Evolutionary conservation across 2,329 filamentous ascomycete genomes (phyloP).

Genomic region (Akanthomyces dipterigenus): DNA sequence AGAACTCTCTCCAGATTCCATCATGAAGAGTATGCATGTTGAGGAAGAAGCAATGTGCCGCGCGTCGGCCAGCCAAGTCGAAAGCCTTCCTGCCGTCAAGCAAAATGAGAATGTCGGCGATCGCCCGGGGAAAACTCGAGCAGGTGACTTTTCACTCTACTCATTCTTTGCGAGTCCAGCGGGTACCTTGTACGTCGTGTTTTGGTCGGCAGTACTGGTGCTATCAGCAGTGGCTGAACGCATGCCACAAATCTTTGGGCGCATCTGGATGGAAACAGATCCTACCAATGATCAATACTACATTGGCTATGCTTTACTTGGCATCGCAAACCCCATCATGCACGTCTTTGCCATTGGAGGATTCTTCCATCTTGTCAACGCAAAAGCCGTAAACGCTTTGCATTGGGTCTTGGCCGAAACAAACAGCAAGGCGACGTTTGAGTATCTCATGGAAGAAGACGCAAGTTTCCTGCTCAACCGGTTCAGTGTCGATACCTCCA

Average conservation of each 20-base stretch:
- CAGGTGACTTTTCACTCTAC: slow-evolving; percentile 2
- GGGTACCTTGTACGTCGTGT: neutral
- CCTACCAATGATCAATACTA: slow-evolving; percentile 6
- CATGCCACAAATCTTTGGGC: slow-evolving; percentile 1
- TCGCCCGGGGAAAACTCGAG: no score
- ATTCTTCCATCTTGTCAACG: neutral
- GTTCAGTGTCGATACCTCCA: slow-evolving; percentile 22
- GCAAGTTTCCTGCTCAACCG: slow-evolving; percentile 16
- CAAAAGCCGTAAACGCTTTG: neutral
- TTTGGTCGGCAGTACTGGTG: neutral
- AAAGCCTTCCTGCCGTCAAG: neutral
- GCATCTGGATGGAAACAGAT: slow-evolving; percentile 11
- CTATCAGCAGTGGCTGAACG: neutral
- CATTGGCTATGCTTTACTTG: neutral
- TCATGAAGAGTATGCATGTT: neutral
- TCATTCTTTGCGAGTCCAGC: neutral
- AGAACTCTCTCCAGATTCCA: neutral
- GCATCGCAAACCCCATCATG: neutral
- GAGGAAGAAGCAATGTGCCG: neutral
- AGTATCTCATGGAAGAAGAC: slow-evolving; percentile 14
- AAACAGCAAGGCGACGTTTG: neutral
- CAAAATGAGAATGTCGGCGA: neutral
- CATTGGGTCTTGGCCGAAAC: neutral
- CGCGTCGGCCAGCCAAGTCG: neutral
- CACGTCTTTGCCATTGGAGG: neutral